phyloP scores from a whole-genome alignment of 306 rosid species.

The Corylus avellana region DNA sequence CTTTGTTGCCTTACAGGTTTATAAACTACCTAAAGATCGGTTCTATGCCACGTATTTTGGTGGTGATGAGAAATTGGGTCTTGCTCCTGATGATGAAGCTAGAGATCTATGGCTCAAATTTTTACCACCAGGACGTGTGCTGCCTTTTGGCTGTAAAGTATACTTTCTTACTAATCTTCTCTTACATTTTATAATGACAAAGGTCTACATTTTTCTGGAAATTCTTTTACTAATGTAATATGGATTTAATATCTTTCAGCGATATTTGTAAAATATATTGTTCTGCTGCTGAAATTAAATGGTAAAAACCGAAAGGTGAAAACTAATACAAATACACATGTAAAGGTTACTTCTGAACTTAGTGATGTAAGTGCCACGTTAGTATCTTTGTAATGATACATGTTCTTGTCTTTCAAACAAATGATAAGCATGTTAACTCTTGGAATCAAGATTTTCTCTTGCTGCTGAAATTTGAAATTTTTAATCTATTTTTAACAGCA shows the following conservation, averaged over 20 bases:
- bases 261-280: background rate
- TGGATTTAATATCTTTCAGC: background rate
- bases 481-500: background rate
- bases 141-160: slow-evolving; percentile 95
- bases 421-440: background rate
- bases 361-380: background rate
- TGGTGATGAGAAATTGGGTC: slow-evolving; percentile 85
- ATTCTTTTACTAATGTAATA: background rate
- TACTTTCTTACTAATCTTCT: slow-evolving; percentile 16
- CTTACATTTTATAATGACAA: background rate
- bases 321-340: background rate
- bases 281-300: background rate
- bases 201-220: background rate
- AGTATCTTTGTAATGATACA: background rate
- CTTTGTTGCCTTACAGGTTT: slow-evolving; percentile 52
- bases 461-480: background rate
- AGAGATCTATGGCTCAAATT: slow-evolving; percentile 81
- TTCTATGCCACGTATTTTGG: slow-evolving; percentile 93
- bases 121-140: slow-evolving; percentile 81
- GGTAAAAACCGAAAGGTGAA: background rate
- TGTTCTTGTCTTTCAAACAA: background rate
- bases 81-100: slow-evolving; percentile 85
- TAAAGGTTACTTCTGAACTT: background rate
- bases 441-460: background rate
- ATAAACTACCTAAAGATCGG: slow-evolving; percentile 71